These are phyloP conservation scores for Pseudopithomyces chartarum DNA, from an alignment of 2,329 filamentous ascomycete genomes.

Conservation along the genomic window DNA sequence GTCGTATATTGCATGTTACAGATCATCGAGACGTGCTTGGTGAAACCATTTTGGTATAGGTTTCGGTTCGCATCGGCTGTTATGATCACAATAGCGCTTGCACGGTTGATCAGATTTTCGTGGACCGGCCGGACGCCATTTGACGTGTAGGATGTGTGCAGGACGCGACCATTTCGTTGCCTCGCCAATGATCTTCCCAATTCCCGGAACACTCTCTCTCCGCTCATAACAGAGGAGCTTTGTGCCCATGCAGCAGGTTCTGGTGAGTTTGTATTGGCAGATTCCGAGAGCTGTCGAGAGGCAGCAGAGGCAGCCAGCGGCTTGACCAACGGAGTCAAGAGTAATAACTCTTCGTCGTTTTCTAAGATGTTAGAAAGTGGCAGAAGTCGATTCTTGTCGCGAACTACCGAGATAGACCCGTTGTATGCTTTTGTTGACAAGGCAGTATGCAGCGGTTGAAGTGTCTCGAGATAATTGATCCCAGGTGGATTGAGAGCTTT, in stretches of 20 bases:
- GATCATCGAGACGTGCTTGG: slow-evolving; percentile 95
- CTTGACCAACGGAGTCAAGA: slow-evolving; percentile 88
- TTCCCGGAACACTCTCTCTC: slow-evolving; percentile 90
- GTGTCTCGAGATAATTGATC: slow-evolving; percentile 73
- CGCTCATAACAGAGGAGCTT: slow-evolving; percentile 76
- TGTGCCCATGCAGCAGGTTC: slow-evolving; percentile 63
- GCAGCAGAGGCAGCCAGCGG: slow-evolving; percentile 88
- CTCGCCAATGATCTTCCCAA: slow-evolving; percentile 86
- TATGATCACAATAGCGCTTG: slow-evolving; percentile 85
- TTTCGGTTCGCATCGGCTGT: slow-evolving; percentile 95
- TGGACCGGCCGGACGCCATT: slow-evolving; percentile 92
- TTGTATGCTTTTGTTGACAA: slow-evolving; percentile 89
- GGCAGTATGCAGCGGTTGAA: slow-evolving; percentile 80
- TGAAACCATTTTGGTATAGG: slow-evolving; percentile 90
- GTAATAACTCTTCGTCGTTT: slow-evolving; percentile 83
- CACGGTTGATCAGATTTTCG: slow-evolving; percentile 87
- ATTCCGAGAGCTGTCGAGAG: slow-evolving; percentile 71
- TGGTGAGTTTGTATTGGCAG: slow-evolving; percentile 57
- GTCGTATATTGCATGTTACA: slow-evolving; percentile 78
- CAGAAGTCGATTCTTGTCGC: slow-evolving; percentile 83
- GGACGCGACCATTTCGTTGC: slow-evolving; percentile 80
- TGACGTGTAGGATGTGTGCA: slow-evolving; percentile 94
- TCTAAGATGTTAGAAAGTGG: slow-evolving; percentile 83
- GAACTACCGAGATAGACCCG: slow-evolving; percentile 87
- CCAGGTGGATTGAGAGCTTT: slow-evolving; percentile 88